Conservation (phyloP, 208 protist species). For the Trypanosoma brucei region DNA sequence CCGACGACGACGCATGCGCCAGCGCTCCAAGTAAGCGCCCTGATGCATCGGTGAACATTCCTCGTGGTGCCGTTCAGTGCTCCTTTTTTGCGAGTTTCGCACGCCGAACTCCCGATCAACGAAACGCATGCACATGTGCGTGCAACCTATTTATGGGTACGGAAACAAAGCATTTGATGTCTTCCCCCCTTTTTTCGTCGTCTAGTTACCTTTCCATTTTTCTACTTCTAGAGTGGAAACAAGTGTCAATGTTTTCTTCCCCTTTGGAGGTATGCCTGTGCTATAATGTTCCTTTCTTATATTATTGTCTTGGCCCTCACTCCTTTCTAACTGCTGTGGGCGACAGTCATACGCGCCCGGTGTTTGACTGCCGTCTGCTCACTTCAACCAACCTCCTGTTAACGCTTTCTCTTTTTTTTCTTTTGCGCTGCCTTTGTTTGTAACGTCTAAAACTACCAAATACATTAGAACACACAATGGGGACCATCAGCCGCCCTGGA, state of each 20-base stretch:
- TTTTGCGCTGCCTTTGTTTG: background rate
- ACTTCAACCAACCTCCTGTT: background rate
- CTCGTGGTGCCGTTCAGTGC: background rate
- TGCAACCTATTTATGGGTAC: background rate
- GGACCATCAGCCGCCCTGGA: slow-evolving; percentile 78
- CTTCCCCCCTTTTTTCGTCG: too few relatives aligned
- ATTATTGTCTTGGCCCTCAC: too few relatives aligned
- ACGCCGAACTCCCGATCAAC: too few relatives aligned
- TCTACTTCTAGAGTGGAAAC: too few relatives aligned
- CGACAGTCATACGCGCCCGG: too few relatives aligned
- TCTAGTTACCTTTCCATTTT: too few relatives aligned
- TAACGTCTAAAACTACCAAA: background rate
- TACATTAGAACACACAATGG: slow-evolving; percentile 38
- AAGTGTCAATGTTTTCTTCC: too few relatives aligned
- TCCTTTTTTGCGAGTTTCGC: background rate
- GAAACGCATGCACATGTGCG: too few relatives aligned
- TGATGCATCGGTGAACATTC: background rate
- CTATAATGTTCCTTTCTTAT: too few relatives aligned
- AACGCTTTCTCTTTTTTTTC: background rate
- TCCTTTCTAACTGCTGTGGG: too few relatives aligned
- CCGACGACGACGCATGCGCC: slow-evolving; percentile 80
- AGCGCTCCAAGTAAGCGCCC: slow-evolving; percentile 81
- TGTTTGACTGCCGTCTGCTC: too few relatives aligned
- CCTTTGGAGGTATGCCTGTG: too few relatives aligned
- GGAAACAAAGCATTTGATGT: background rate